These are phyloP conservation scores for Acacia melanoxylon DNA, from an alignment of 306 rosid species.

Conservation along the genomic window DNA sequence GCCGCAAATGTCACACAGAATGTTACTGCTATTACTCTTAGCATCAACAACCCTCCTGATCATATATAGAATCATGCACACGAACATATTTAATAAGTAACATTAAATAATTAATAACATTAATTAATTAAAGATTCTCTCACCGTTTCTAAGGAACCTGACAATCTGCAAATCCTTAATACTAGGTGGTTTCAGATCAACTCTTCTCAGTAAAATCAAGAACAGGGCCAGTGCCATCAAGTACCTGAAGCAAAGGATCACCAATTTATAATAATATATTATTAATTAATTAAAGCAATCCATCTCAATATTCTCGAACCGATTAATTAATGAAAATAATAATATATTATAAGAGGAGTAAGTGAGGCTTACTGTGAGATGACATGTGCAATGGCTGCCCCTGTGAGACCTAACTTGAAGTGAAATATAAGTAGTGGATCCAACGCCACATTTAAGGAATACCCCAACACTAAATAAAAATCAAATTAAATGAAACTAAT, in stretches of 20 bases:
- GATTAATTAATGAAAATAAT: too few species aligned
- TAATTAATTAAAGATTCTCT: neutral
- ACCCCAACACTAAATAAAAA: constrained; percentile 57
- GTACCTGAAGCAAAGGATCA: constrained; percentile 55
- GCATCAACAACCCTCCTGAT: constrained; percentile 65
- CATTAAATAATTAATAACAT: too few species aligned
- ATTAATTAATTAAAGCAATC: neutral
- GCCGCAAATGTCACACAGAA: constrained; percentile 93
- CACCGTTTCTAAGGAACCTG: constrained; percentile 85
- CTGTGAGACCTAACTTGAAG: constrained; percentile 70
- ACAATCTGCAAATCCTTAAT: constrained; percentile 74
- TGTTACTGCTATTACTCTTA: constrained; percentile 90
- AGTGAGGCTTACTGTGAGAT: constrained; percentile 77
- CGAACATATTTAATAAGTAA: neutral
- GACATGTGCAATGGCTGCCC: constrained; percentile 96
- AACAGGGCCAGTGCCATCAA: constrained; percentile 68
- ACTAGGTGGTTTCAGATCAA: constrained; percentile 74
- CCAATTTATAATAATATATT: neutral
- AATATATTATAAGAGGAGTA: neutral
- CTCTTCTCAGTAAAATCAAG: constrained; percentile 61
- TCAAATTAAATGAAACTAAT: constrained; percentile 12
- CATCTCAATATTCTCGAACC: too few species aligned
- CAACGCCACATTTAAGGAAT: constrained; percentile 62
- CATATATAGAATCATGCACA: neutral
- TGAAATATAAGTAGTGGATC: constrained; percentile 84